phyloP scores from a whole-genome alignment of 1,284 basidiomycete species.

The Ganoderma multipileum region DNA sequence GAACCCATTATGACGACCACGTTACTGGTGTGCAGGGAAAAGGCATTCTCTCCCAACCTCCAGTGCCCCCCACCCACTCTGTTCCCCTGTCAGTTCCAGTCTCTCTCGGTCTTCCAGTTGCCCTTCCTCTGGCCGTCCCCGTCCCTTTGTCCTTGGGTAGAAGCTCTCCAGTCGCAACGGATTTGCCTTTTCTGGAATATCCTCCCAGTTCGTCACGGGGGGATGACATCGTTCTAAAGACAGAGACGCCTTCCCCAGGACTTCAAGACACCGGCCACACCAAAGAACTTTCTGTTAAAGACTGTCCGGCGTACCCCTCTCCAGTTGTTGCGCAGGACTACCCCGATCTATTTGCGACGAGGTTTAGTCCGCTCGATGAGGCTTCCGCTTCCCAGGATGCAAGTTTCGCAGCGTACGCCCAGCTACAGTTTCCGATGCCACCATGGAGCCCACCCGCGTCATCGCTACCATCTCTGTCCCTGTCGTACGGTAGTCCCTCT shows the following conservation, averaged over 20 bases:
- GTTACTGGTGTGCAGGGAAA: not conserved
- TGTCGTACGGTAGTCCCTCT: constrained; percentile 22
- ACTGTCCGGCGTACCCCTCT: not conserved
- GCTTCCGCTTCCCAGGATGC: not conserved
- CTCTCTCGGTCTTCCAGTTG: not conserved
- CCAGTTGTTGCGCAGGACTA: not conserved
- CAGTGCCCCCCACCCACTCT: not conserved
- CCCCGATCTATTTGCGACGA: not conserved
- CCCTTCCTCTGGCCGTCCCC: constrained; percentile 15
- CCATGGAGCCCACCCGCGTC: constrained; percentile 15
- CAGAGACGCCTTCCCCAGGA: not conserved
- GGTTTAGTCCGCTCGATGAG: not conserved
- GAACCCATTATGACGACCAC: not conserved
- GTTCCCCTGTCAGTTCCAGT: not conserved
- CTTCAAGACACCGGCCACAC: constrained; percentile 27
- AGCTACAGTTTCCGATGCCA: constrained; percentile 2
- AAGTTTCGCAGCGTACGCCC: not conserved
- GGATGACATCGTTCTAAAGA: not conserved
- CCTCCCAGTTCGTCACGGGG: not conserved
- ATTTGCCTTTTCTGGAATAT: not conserved
- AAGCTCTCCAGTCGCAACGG: not conserved
- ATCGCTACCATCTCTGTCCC: constrained; percentile 16
- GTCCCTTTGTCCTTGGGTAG: constrained; percentile 1
- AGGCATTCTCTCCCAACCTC: not conserved
- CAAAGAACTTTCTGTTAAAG: constrained; percentile 13